A percentile compares a stretch with the other conserved stretches of the same genome.
phyloP scores from a whole-genome alignment of 2,329 filamentous ascomycete species.

The Fusarium sarcochroum region DNA sequence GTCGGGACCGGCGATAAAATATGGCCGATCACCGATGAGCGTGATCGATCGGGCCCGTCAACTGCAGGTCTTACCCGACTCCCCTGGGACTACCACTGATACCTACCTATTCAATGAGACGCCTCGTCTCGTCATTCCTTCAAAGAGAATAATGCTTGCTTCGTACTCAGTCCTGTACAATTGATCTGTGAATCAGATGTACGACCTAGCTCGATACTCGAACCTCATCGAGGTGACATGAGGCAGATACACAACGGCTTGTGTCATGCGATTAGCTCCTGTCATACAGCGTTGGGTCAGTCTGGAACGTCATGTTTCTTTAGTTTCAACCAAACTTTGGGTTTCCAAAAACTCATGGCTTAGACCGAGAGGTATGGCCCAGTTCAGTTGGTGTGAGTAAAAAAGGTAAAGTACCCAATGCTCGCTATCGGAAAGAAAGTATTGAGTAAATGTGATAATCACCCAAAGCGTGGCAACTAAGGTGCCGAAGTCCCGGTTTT shows the following conservation, averaged over 20 bases:
- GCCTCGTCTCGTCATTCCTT: slow-evolving; percentile 6
- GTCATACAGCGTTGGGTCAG: slow-evolving; percentile 25
- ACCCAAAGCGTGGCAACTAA: not conserved
- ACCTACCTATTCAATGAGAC: not conserved
- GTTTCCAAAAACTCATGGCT: slow-evolving; percentile 17
- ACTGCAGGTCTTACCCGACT: not conserved
- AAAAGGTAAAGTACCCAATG: not conserved
- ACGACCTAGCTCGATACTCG: slow-evolving; percentile 29
- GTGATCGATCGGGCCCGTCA: slow-evolving; percentile 1
- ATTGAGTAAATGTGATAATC: not conserved
- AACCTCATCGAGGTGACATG: slow-evolving; percentile 42
- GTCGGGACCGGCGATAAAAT: slow-evolving; percentile 21
- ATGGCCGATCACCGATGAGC: slow-evolving; percentile 22
- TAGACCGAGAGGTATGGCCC: not conserved
- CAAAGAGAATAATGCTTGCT: not conserved
- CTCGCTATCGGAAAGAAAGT: not conserved
- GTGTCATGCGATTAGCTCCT: slow-evolving; percentile 24
- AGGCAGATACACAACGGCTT: slow-evolving; percentile 29
- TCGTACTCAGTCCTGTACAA: not conserved
- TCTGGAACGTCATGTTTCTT: slow-evolving; percentile 2
- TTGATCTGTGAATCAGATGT: slow-evolving; percentile 13
- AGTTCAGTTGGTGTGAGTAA: not conserved
- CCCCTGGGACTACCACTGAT: not conserved
- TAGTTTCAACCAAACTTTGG: slow-evolving; percentile 2
- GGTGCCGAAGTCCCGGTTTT: slow-evolving; percentile 36